These are phyloP conservation scores for Imleria badia DNA, from an alignment of 768 basidiomycete genomes.

Conservation along the genomic window DNA sequence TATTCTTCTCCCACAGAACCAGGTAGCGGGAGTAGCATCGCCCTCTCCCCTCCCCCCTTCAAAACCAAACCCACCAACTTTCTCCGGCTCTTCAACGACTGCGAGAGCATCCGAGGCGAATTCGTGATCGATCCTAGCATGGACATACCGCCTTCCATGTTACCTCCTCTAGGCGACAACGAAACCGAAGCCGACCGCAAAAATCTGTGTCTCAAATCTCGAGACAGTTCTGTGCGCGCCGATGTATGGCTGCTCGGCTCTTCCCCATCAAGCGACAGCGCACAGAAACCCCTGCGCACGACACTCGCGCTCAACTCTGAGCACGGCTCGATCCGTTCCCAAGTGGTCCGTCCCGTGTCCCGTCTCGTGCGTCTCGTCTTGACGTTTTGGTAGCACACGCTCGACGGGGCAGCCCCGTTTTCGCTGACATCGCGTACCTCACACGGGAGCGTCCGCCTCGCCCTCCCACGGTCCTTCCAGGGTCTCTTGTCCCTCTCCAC, in stretches of 20 bases:
- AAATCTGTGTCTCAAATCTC: constrained; percentile 38
- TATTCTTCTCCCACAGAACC: constrained; percentile 9
- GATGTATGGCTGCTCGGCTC: constrained; percentile 39
- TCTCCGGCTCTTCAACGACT: constrained; percentile 11
- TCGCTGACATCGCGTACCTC: constrained; percentile 4
- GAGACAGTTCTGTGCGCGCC: constrained; percentile 36
- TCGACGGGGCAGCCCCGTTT: constrained; percentile 17
- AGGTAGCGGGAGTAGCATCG: neutral
- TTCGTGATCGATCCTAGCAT: constrained; percentile 47
- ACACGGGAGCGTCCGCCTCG: constrained; percentile 16
- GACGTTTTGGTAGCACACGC: constrained; percentile 20
- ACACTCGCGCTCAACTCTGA: constrained; percentile 20
- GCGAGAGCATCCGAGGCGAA: constrained; percentile 19
- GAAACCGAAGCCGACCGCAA: constrained; percentile 40
- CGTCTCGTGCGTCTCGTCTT: neutral
- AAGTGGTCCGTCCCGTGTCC: constrained; percentile 18
- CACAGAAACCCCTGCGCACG: constrained; percentile 16
- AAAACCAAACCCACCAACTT: constrained; percentile 31
- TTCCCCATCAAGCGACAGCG: neutral
- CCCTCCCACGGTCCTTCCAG: constrained; percentile 23
- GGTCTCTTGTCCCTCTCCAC: constrained; percentile 19
- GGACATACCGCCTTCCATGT: constrained; percentile 36
- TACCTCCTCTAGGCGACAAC: constrained; percentile 37
- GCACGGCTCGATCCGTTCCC: constrained; percentile 14
- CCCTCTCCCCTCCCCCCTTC: constrained; percentile 2